These are phyloP conservation scores for Aspergillus sp. DNA, from an alignment of 2,329 filamentous ascomycete genomes.

Conservation along the genomic window DNA sequence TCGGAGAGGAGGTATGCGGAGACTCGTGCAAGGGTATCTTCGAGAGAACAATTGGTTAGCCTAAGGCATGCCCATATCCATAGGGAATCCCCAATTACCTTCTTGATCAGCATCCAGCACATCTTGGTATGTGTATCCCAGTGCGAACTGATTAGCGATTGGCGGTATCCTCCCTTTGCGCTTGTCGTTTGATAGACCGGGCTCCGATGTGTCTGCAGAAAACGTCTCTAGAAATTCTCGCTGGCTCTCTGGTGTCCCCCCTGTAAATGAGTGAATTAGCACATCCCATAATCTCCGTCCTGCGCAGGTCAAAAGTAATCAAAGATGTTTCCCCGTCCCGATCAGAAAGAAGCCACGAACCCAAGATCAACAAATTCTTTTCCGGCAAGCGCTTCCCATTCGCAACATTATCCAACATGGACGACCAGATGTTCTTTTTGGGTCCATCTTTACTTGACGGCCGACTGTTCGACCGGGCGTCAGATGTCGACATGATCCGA, in stretches of 20 bases:
- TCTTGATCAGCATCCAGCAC: constrained; percentile 91
- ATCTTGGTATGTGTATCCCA: constrained; percentile 93
- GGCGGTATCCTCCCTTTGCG: constrained; percentile 57
- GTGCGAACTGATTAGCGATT: constrained; percentile 82
- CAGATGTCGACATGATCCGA: constrained; percentile 29
- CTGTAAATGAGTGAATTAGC: constrained; percentile 39
- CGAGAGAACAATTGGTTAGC: constrained; percentile 2
- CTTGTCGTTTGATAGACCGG: constrained; percentile 40
- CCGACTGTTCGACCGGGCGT: constrained; percentile 29
- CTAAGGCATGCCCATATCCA: background rate
- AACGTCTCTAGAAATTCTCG: constrained; percentile 69
- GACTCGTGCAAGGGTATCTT: constrained; percentile 82
- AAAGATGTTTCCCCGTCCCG: background rate
- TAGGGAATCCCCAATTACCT: constrained; percentile 45
- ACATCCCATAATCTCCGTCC: constrained; percentile 3
- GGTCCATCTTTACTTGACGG: constrained; percentile 53
- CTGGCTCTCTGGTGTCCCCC: constrained; percentile 75
- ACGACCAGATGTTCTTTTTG: constrained; percentile 89
- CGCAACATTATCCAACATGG: constrained; percentile 83
- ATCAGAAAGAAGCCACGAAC: constrained; percentile 41
- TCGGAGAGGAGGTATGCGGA: constrained; percentile 84
- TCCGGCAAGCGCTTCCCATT: constrained; percentile 84
- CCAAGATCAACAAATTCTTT: constrained; percentile 82
- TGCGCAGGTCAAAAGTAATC: constrained; percentile 1
- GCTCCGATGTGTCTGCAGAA: constrained; percentile 36